Evolutionary conservation across 2,329 filamentous ascomycete genomes (phyloP).

Genomic region (Sporothrix mexicana): DNA sequence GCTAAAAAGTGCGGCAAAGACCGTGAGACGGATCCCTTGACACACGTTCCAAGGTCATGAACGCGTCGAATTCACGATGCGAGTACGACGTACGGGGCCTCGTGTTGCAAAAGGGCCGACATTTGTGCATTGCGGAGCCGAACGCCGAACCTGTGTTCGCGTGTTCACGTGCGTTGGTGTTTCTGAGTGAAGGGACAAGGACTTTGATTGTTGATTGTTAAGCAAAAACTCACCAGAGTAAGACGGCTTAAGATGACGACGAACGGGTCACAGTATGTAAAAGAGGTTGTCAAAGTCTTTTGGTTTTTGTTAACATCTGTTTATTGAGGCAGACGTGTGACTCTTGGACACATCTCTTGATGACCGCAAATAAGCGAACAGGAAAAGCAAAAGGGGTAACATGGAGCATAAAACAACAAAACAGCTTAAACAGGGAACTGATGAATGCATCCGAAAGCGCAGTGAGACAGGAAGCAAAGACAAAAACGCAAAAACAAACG

Average conservation of each 20-base stretch:
- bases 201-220: background rate
- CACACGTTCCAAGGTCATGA: too few species aligned
- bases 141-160: background rate
- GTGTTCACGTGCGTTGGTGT: slow-evolving; percentile 14
- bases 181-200: background rate
- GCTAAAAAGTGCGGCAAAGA: background rate
- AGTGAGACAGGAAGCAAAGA: background rate
- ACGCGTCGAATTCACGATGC: background rate
- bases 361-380: too few species aligned
- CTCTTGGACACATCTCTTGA: background rate
- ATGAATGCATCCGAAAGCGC: too few species aligned
- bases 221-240: background rate
- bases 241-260: background rate
- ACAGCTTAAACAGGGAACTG: too few species aligned
- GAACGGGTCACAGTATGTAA: background rate
- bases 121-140: background rate
- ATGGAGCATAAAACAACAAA: too few species aligned
- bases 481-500: background rate
- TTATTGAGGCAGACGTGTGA: background rate
- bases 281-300: background rate
- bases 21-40: background rate
- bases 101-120: background rate
- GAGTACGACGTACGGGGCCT: background rate
- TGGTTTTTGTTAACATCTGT: background rate
- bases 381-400: too few species aligned